phyloP scores from a whole-genome alignment of 768 basidiomycete genomes.

The Saitozyma sp. region DNA sequence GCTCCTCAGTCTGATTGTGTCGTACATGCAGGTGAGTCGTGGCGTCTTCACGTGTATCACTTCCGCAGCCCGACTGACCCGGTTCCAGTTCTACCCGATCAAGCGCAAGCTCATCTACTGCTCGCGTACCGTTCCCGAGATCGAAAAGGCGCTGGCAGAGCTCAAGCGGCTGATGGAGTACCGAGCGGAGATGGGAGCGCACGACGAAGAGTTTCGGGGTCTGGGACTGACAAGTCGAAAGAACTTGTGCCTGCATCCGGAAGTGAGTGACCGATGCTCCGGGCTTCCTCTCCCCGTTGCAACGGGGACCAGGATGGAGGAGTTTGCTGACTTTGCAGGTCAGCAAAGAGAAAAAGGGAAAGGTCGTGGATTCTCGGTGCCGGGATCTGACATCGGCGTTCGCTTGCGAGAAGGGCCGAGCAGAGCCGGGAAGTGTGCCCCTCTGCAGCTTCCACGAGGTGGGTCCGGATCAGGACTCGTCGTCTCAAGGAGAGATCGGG shows the following conservation, averaged over 20 bases:
- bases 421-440: slow-evolving; percentile 83
- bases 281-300: neutral
- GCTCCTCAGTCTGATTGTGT: slow-evolving; percentile 88
- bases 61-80: too few species aligned
- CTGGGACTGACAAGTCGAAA: slow-evolving; percentile 92
- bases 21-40: slow-evolving; percentile 81
- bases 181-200: slow-evolving; percentile 64
- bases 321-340: slow-evolving; percentile 60
- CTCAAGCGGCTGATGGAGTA: slow-evolving; percentile 91
- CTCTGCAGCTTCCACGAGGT: slow-evolving; percentile 97
- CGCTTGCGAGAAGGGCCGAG: slow-evolving; percentile 76
- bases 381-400: slow-evolving; percentile 87
- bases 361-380: slow-evolving; percentile 93
- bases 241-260: slow-evolving; percentile 93
- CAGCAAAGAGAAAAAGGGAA: slow-evolving; percentile 96
- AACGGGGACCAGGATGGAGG: neutral
- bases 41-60: neutral
- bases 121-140: slow-evolving; percentile 98
- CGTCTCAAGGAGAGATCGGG: neutral
- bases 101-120: slow-evolving; percentile 96
- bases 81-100: slow-evolving; percentile 77
- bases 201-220: slow-evolving; percentile 80
- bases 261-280: slow-evolving; percentile 57
- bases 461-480: slow-evolving; percentile 18
- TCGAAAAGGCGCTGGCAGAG: slow-evolving; percentile 95